Evolutionary conservation across 2,329 filamentous ascomycete genomes (phyloP).

Genomic region (Nemania serpens): DNA sequence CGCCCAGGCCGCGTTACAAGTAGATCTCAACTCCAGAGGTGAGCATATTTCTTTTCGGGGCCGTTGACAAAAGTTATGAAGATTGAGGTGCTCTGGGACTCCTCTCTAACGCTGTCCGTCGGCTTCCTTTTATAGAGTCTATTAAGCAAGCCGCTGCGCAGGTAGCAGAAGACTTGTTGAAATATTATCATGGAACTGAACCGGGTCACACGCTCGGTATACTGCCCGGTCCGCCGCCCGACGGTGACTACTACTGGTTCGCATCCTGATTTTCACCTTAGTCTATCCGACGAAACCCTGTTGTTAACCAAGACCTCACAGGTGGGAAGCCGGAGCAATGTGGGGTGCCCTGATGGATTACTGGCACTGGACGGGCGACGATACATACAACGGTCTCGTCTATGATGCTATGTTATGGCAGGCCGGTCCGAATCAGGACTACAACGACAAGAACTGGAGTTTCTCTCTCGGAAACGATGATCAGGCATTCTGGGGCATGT

Average conservation of each 20-base stretch:
- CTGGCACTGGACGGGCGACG: slow-evolving; percentile 59
- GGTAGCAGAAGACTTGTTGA: slow-evolving; percentile 38
- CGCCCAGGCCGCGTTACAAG: slow-evolving; percentile 36
- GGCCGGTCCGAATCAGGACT: slow-evolving; percentile 50
- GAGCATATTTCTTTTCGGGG: slow-evolving; percentile 4
- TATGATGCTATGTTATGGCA: slow-evolving; percentile 52
- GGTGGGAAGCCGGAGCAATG: slow-evolving; percentile 61
- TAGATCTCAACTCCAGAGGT: slow-evolving; percentile 37
- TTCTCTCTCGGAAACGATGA: slow-evolving; percentile 56
- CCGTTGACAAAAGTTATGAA: neutral
- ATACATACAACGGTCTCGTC: slow-evolving; percentile 53
- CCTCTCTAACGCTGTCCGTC: neutral
- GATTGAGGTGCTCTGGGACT: neutral
- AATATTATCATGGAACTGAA: slow-evolving; percentile 36
- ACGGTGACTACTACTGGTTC: slow-evolving; percentile 40
- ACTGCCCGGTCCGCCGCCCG: slow-evolving; percentile 37
- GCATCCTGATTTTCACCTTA: neutral
- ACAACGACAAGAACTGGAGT: slow-evolving; percentile 51
- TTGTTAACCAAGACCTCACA: slow-evolving; percentile 34
- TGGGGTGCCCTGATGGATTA: slow-evolving; percentile 60
- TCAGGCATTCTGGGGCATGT: slow-evolving; percentile 68
- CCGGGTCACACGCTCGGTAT: slow-evolving; percentile 50
- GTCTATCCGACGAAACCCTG: neutral
- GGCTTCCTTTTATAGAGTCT: slow-evolving; percentile 30
- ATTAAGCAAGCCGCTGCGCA: slow-evolving; percentile 35